Base-by-base conservation (phyloP, 495 filamentous ascomycete genomes). In the Daldinia grandis region DNA sequence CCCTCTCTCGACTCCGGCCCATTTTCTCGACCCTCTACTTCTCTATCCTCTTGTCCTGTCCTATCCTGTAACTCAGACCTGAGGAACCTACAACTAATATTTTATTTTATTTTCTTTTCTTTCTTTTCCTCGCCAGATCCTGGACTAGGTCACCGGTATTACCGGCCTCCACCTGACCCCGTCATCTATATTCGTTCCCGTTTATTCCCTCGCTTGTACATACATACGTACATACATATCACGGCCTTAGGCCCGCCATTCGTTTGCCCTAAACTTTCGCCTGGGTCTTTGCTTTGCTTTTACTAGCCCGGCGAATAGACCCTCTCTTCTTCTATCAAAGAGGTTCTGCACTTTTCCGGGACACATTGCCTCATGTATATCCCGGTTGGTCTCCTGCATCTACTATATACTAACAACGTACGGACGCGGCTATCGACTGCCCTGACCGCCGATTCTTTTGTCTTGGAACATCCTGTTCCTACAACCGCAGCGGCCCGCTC, bases 351-450 rank as follows among this genome's bases (percentile, higher is more conserved):
- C 49, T 58, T 57, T 49, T 31, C 62, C 64, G 64, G 60, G 51
- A 58, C 38, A 40, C 53, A 55, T 73, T 54, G 56, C 69, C 69
- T 64, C 54, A 76, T 76, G 74, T 69, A 59, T 68, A 62, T 66
- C 37, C 61, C 58, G 61, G 68, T 66, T 67, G 53, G 56, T 58
- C 72, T 53, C 31, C 62, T 61, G 60, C 74, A 63, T 44, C 64
- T 72, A 61, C 14, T 63, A 73, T 69, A 69, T 67, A 67, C 71
- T 67, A 63, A 77, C 73, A 61, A 42, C 47, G 31, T 38, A 56
- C 59, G 28, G 64, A 40, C 64, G 15, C 61, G 62, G 62, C 54
- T 64, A 66, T 65, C 65, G 59, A 68, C 69, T 40, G 58, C 38
- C 19, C 40, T 60, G 62, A 64, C 59, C 69, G 62, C 62, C 5